These are phyloP conservation scores for Sphagnum contortum DNA, from an alignment of 225 moss, liverwort and hornwort genomes.

Conservation along the genomic window DNA sequence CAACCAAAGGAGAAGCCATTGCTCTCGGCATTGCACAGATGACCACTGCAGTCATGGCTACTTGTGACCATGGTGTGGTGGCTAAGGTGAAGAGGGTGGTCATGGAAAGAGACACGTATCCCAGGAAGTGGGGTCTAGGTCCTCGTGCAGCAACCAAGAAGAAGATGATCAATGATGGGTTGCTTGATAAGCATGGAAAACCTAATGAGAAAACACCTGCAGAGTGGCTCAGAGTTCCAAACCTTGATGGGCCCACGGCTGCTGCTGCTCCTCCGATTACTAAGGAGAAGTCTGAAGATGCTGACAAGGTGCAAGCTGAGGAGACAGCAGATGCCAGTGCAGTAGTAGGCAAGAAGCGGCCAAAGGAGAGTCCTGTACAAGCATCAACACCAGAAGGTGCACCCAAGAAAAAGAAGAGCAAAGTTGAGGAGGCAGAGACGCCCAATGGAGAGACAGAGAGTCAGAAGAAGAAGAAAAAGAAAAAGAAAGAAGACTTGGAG, in stretches of 20 bases:
- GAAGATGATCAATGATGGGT: slow-evolving; percentile 77
- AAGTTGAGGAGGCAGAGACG: slow-evolving; percentile 31
- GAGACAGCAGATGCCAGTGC: slow-evolving; percentile 5
- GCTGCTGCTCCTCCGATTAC: slow-evolving; percentile 27
- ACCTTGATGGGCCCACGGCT: too few relatives aligned
- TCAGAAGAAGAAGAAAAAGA: slow-evolving; percentile 47
- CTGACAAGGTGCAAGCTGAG: slow-evolving; percentile 23
- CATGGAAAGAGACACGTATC: slow-evolving; percentile 95
- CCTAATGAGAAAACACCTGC: slow-evolving; percentile 87
- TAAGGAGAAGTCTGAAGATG: slow-evolving; percentile 34
- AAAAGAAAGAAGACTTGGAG: slow-evolving; percentile 16
- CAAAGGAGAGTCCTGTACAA: slow-evolving; percentile 44
- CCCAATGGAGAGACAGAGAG: slow-evolving; percentile 67
- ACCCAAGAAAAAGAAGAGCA: slow-evolving; percentile 76
- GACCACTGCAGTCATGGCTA: slow-evolving; percentile 98
- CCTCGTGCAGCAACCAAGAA: slow-evolving; percentile 88
- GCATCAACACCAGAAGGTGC: slow-evolving; percentile 37
- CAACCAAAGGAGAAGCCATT: slow-evolving; percentile 96
- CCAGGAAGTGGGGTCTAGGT: slow-evolving; percentile 87
- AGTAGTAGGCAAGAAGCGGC: slow-evolving; percentile 48
- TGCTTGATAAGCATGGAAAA: slow-evolving; percentile 87
- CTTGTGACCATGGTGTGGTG: slow-evolving; percentile 91
- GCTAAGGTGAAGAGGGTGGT: slow-evolving; percentile 93
- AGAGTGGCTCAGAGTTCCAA: slow-evolving; percentile 75
- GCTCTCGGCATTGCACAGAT: slow-evolving; percentile 79